Percentiles rank a stretch among this genome's conserved stretches.
Evolutionary conservation across 1,139 yeast species (phyloP).

Genomic region (Yamadazyma triangularis): DNA sequence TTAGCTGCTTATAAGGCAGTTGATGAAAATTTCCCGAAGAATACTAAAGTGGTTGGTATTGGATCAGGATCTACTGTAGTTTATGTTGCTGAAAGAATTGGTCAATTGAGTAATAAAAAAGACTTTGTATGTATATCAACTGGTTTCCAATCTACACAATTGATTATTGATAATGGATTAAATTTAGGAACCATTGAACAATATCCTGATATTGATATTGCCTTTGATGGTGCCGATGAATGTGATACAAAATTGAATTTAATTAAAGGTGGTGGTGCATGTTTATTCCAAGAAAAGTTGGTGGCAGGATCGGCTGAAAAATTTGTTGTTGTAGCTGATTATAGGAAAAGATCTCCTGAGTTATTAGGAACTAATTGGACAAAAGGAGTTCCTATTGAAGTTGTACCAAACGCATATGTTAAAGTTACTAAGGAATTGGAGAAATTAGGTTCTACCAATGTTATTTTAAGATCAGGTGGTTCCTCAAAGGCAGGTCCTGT

Average conservation of each 20-base stretch:
- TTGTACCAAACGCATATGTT: slow-evolving; percentile 83
- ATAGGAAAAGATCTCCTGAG: slow-evolving; percentile 66
- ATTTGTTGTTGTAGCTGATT: slow-evolving; percentile 90
- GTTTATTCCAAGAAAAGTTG: slow-evolving; percentile 92
- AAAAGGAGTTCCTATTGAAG: slow-evolving; percentile 93
- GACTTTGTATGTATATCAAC: slow-evolving; percentile 84
- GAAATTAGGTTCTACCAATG: slow-evolving; percentile 61
- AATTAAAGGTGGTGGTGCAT: slow-evolving; percentile 99
- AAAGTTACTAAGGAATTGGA: slow-evolving; percentile 64
- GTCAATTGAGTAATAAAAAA: slow-evolving; percentile 56
- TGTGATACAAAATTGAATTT: slow-evolving; percentile 73
- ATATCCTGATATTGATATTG: slow-evolving; percentile 75
- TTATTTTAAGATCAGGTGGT: slow-evolving; percentile 79
- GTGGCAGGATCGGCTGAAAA: slow-evolving; percentile 78
- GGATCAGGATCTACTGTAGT: slow-evolving; percentile 98
- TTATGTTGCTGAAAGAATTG: slow-evolving; percentile 91
- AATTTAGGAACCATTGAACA: slow-evolving; percentile 79
- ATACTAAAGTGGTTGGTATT: slow-evolving; percentile 78
- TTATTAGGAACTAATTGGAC: slow-evolving; percentile 77
- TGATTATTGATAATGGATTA: slow-evolving; percentile 79
- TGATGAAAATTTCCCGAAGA: slow-evolving; percentile 73
- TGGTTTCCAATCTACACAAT: slow-evolving; percentile 89
- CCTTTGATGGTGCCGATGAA: slow-evolving; percentile 99
- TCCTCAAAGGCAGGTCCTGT: slow-evolving; percentile 96
- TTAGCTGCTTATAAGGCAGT: slow-evolving; percentile 91